These are phyloP conservation scores for Alliaria petiolata DNA, from an alignment of 345 rosid genomes.

Conservation along the genomic window DNA sequence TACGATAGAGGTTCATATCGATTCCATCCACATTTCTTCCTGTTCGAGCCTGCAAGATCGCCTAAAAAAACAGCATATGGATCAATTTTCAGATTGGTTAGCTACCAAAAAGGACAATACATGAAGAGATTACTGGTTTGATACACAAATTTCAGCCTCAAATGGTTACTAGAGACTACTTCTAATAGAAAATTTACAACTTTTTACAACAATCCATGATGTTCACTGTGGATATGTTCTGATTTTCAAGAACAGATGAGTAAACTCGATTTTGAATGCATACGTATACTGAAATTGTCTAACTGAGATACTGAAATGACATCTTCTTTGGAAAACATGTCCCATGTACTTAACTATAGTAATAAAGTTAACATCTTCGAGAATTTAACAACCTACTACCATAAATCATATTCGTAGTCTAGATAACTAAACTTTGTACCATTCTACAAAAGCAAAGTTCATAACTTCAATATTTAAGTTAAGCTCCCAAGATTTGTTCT, in stretches of 20 bases:
- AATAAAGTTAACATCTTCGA: no score
- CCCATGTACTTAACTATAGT: no score
- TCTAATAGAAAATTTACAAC: neutral
- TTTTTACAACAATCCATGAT: neutral
- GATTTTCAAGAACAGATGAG: neutral
- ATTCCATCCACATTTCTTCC: conserved; percentile 83
- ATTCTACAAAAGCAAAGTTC: neutral
- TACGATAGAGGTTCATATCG: conserved; percentile 69
- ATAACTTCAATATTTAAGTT: neutral
- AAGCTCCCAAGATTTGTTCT: neutral
- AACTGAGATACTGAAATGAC: neutral
- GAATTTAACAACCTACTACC: no score
- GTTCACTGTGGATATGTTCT: neutral
- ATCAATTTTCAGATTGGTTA: neutral
- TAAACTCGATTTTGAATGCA: neutral
- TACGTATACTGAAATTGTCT: neutral
- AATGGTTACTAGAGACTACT: neutral
- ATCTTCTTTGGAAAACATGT: no score
- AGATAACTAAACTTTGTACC: no score
- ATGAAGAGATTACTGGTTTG: neutral
- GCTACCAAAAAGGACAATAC: neutral
- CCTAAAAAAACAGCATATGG: conserved; percentile 38
- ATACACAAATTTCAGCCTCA: neutral
- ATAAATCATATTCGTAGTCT: no score
- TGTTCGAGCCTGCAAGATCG: conserved; percentile 63